Conservation (phyloP, 805 yeast species). For the Ogataea parapolymorpha region DNA sequence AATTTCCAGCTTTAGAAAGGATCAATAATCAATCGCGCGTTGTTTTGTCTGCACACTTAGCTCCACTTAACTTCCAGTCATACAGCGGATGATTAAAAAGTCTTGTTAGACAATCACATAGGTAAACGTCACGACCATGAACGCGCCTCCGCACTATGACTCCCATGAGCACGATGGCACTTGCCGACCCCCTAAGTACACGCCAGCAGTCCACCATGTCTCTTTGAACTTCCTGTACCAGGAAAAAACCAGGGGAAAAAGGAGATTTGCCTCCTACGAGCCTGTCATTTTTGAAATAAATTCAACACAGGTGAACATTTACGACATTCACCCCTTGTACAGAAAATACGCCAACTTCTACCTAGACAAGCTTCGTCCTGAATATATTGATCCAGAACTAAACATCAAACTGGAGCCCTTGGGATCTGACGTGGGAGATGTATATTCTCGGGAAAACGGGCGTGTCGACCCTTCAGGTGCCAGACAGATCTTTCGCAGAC, state of each 20-base stretch:
- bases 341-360: conserved; percentile 18
- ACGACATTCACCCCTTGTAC: conserved; percentile 15
- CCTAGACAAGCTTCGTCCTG: conserved; percentile 23
- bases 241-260: conserved; percentile 10
- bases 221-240: conserved; percentile 21
- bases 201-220: conserved; percentile 27
- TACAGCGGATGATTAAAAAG: too few relatives aligned
- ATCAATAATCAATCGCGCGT: too few relatives aligned
- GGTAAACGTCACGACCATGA: background rate
- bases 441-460: background rate
- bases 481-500: background rate
- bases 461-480: background rate
- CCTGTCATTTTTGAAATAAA: conserved; percentile 32
- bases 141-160: background rate
- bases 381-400: conserved; percentile 27
- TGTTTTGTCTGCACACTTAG: too few relatives aligned
- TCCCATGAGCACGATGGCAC: background rate
- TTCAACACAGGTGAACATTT: conserved; percentile 32
- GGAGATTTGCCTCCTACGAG: conserved; percentile 2
- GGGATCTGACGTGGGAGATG: too few relatives aligned
- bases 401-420: conserved; percentile 21
- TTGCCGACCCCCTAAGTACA: conserved; percentile 19
- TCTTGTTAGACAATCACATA: too few relatives aligned
- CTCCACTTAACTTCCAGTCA: too few relatives aligned
- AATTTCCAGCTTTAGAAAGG: too few relatives aligned